Percentiles rank a stretch among this genome's conserved stretches.
Evolutionary conservation across 169 alveolate genomes (phyloP).

Genomic region (Besnoitia besnoiti): DNA sequence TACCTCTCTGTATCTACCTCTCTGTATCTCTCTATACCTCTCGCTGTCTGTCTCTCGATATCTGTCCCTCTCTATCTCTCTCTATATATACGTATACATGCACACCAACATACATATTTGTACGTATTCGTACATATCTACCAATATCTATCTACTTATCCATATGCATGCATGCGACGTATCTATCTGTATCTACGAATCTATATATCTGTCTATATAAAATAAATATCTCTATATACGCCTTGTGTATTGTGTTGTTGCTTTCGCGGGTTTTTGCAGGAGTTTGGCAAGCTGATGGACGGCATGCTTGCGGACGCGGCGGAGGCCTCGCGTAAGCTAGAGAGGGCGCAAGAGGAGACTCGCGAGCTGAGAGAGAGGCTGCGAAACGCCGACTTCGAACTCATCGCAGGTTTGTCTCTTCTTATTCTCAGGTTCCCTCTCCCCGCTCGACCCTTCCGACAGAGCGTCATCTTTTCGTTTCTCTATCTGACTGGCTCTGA

Average conservation of each 20-base stretch:
- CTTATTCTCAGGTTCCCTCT: background rate
- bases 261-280: background rate
- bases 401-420: background rate
- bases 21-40: no score
- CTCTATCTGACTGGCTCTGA: background rate
- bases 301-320: constrained; percentile 33
- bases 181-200: background rate
- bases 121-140: background rate
- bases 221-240: background rate
- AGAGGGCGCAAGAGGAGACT: background rate
- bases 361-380: constrained; percentile 17
- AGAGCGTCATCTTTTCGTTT: background rate
- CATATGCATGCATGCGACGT: background rate
- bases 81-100: background rate
- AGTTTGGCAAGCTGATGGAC: background rate
- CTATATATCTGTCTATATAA: background rate
- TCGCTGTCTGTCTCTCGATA: background rate
- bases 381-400: background rate
- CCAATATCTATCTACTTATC: background rate
- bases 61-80: background rate
- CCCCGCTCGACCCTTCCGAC: background rate
- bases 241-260: background rate
- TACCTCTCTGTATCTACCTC: no score
- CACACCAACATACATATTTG: background rate
- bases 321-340: background rate